Conservation (phyloP, 2,329 filamentous ascomycete genomes). For the Sarocladiaceae sp. region DNA sequence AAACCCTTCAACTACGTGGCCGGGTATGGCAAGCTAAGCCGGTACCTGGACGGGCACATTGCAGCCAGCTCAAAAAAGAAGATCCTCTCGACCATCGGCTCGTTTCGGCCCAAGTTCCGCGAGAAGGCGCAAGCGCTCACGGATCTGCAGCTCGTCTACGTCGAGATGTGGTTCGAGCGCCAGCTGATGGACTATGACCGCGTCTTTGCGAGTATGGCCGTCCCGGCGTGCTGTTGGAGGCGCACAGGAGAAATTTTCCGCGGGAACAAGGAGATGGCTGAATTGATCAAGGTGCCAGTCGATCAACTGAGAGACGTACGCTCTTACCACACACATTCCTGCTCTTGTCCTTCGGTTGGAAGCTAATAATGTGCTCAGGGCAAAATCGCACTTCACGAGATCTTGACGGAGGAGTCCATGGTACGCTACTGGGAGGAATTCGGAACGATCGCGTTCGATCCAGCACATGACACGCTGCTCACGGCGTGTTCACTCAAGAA, state of each 20-base stretch:
- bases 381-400: slow-evolving; percentile 90
- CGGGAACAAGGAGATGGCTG: slow-evolving; percentile 97
- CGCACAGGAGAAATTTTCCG: slow-evolving; percentile 95
- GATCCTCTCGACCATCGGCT: slow-evolving; percentile 84
- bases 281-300: slow-evolving; percentile 87
- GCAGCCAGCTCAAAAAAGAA: slow-evolving; percentile 77
- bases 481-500: slow-evolving; percentile 90
- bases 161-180: slow-evolving; percentile 99
- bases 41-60: slow-evolving; percentile 88
- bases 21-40: slow-evolving; percentile 81
- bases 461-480: slow-evolving; percentile 86
- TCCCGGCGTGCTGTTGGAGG: slow-evolving; percentile 95
- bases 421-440: slow-evolving; percentile 99
- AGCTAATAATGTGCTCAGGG: slow-evolving; percentile 50
- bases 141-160: slow-evolving; percentile 87
- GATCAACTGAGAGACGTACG: slow-evolving; percentile 85
- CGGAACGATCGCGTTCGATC: slow-evolving; percentile 93
- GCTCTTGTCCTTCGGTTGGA: neutral
- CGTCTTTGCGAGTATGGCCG: slow-evolving; percentile 97
- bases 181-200: slow-evolving; percentile 97
- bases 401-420: slow-evolving; percentile 88
- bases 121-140: slow-evolving; percentile 90
- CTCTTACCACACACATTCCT: slow-evolving; percentile 16
- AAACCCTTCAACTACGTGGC: slow-evolving; percentile 99
- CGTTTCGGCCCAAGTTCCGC: slow-evolving; percentile 90